Percentiles rank a stretch among this genome's conserved stretches.
Conservation (phyloP, 108 stramenopile species). For the Skeletonema menzelii region DNA sequence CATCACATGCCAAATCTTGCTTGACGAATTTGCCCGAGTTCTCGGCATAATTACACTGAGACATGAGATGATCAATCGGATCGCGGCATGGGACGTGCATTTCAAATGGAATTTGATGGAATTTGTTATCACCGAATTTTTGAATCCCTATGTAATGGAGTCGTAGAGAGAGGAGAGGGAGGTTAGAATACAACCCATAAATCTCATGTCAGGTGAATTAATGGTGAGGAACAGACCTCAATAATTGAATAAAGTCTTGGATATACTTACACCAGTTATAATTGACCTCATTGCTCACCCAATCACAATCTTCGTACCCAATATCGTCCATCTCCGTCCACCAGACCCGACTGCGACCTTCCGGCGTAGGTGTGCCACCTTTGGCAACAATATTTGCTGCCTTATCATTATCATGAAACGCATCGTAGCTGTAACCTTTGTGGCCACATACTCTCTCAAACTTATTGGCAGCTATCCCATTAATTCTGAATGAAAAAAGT, state of each 20-base stretch:
- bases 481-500: neutral
- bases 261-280: neutral
- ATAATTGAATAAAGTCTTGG: too few relatives aligned
- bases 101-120: slow-evolving; percentile 18
- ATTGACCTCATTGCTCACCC: neutral
- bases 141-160: neutral
- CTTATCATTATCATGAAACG: slow-evolving; percentile 1
- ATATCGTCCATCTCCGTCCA: slow-evolving; percentile 17
- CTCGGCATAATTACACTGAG: slow-evolving; percentile 16
- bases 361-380: neutral
- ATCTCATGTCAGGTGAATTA: too few relatives aligned
- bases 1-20: slow-evolving; percentile 9
- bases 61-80: slow-evolving; percentile 38
- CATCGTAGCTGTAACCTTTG: slow-evolving; percentile 37
- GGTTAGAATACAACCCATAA: too few relatives aligned
- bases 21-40: neutral
- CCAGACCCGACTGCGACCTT: neutral
- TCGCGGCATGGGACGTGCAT: slow-evolving; percentile 39
- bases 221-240: too few relatives aligned
- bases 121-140: neutral
- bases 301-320: slow-evolving; percentile 43
- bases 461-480: slow-evolving; percentile 23
- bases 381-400: neutral
- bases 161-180: too few relatives aligned
- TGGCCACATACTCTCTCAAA: slow-evolving; percentile 37